These are phyloP conservation scores for Dendrostoma leiphaemia DNA, from an alignment of 2,329 filamentous ascomycete genomes.

Conservation along the genomic window DNA sequence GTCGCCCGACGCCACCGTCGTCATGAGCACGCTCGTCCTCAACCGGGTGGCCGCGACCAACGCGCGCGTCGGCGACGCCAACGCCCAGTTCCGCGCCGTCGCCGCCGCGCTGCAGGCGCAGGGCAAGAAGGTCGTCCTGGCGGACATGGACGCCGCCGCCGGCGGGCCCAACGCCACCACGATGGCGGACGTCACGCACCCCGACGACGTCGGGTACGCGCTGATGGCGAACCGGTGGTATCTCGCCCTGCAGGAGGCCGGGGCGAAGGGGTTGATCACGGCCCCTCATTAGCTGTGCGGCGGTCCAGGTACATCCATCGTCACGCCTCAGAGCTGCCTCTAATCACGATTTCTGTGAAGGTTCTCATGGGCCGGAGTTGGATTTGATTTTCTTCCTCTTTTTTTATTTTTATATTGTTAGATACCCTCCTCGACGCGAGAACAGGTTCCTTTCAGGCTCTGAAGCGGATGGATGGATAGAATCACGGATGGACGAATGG, in stretches of 20 bases:
- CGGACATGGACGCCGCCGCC: slow-evolving; percentile 35
- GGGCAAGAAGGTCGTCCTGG: slow-evolving; percentile 34
- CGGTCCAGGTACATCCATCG: not conserved
- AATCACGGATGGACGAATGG: too few relatives aligned
- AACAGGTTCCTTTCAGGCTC: too few relatives aligned
- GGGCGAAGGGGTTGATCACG: slow-evolving; percentile 24
- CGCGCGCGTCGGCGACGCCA: slow-evolving; percentile 31
- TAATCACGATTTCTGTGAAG: too few relatives aligned
- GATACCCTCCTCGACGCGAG: too few relatives aligned
- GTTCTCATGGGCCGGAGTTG: too few relatives aligned
- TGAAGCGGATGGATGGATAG: too few relatives aligned
- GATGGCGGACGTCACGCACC: slow-evolving; percentile 38
- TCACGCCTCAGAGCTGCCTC: too few relatives aligned
- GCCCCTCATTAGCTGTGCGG: slow-evolving; percentile 12
- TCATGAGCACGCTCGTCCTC: slow-evolving; percentile 38
- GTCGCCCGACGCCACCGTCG: slow-evolving; percentile 32
- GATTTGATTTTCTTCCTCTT: too few relatives aligned
- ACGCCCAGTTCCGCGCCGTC: slow-evolving; percentile 31
- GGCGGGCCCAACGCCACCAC: slow-evolving; percentile 30
- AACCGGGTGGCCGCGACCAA: slow-evolving; percentile 20
- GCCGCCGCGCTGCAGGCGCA: slow-evolving; percentile 25
- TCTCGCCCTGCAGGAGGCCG: slow-evolving; percentile 27
- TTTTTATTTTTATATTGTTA: too few relatives aligned
- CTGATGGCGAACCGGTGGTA: slow-evolving; percentile 42
- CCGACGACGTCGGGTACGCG: slow-evolving; percentile 35